Percentiles rank a stretch among this genome's conserved stretches.
Conservation (phyloP, 306 rosid genomes). For the Biancaea sappan region DNA sequence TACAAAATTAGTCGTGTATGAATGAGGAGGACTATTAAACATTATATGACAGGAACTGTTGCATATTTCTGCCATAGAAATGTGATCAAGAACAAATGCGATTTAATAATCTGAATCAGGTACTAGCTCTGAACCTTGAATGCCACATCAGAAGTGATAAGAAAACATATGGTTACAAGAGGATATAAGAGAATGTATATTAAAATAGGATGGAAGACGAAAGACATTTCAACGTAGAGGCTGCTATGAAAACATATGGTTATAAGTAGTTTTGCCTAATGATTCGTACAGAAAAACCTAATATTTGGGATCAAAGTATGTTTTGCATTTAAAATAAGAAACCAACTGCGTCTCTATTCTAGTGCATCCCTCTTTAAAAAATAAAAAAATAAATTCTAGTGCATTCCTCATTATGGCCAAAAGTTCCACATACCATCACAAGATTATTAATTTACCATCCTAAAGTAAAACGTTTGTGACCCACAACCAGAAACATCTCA, state of each 20-base stretch:
- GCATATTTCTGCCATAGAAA: not conserved
- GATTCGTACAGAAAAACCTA: slow-evolving; percentile 1
- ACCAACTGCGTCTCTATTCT: slow-evolving; percentile 6
- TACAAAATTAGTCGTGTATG: not conserved
- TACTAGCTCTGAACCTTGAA: slow-evolving; percentile 9
- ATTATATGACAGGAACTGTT: not conserved
- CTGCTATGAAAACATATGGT: no score
- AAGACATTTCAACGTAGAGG: not conserved
- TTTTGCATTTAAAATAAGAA: not conserved
- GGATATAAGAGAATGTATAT: not conserved
- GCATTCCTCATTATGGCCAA: slow-evolving; percentile 7
- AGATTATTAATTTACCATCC: slow-evolving; percentile 6
- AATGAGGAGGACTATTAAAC: not conserved
- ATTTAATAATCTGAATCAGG: slow-evolving; percentile 2
- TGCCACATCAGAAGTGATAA: not conserved
- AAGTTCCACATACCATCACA: slow-evolving; percentile 7
- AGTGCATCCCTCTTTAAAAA: no score
- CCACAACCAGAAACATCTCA: not conserved
- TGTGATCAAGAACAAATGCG: slow-evolving; percentile 2
- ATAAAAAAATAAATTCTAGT: no score
- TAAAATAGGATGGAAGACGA: not conserved
- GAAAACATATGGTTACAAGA: slow-evolving; percentile 7
- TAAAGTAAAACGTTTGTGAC: not conserved
- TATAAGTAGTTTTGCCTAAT: slow-evolving; percentile 1
- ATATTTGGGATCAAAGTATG: not conserved